Base-by-base conservation (phyloP, 2,329 filamentous ascomycete species). In the Colletotrichum tropicale region DNA sequence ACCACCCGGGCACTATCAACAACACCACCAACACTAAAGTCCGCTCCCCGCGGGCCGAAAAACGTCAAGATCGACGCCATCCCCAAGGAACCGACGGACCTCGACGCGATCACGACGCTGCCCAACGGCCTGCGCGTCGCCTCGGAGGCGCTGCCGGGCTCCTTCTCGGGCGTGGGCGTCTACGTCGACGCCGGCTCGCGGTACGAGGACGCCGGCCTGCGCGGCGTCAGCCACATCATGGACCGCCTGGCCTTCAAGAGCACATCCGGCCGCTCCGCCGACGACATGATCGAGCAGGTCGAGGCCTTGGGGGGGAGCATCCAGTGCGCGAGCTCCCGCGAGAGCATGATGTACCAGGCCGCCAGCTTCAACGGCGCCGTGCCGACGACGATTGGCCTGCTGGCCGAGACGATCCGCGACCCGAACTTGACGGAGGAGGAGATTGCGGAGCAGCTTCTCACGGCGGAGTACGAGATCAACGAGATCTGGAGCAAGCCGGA, bases 401-500 rank as follows among this genome's bases (percentile, higher is more conserved):
- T 99, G 55, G 96, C 97, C 75, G 97, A 99, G 84, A 98, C 97
- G 36, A 98, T 99, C 77, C 94, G 95, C 74, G 91, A 98, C 79
- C 95, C 97, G 8, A 85, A 90, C 71, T 94, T 98, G 79, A 98
- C 95, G 10, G 94, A 98, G 30, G 92, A 95, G 24, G 97, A 99
- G 85, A 94, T 99, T 1, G 86, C 90, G 24, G 92, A 96, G 83
- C 97, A 99, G 86, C 88, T 99, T 26, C 92, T 94, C 82, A 98
- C 96, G 8, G 97, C 96, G 10, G 92, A 96, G 68, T 99, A 98
- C 83, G 97, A 99, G 86, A 97, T 99, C 83, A 92, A 93, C 28
- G 91, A 98, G 88, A 98, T 99, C 72, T 99, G 97, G 97, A 94
- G 94, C 80, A 98, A 98, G 89, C 96, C 97, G 0, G 96, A 98